Percentiles rank a stretch among this genome's conserved stretches.
phyloP scores from a whole-genome alignment of 2,329 filamentous ascomycete genomes.

The Pyrenophora teres region DNA sequence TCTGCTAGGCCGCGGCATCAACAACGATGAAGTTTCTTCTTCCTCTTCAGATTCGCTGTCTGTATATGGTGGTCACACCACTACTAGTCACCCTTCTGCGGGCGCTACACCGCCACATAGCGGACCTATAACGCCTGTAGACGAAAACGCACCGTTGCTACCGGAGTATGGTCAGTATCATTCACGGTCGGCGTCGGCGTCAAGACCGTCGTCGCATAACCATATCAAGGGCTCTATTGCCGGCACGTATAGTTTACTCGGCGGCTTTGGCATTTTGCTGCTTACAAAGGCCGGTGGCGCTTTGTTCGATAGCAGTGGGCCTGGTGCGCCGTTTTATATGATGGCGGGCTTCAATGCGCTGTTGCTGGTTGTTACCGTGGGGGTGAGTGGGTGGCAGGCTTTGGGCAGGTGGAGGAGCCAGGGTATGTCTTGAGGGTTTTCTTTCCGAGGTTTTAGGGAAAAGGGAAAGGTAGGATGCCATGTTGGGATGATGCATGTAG shows the following conservation, averaged over 20 bases:
- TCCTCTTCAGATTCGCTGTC: slow-evolving; percentile 4
- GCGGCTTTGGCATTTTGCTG: slow-evolving; percentile 85
- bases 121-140: slow-evolving; percentile 32
- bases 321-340: slow-evolving; percentile 87
- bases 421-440: too few species aligned
- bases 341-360: slow-evolving; percentile 86
- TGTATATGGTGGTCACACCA: slow-evolving; percentile 11
- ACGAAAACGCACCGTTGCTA: slow-evolving; percentile 39
- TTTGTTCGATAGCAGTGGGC: slow-evolving; percentile 76
- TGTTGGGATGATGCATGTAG: not conserved
- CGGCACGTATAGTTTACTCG: slow-evolving; percentile 89
- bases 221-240: slow-evolving; percentile 90
- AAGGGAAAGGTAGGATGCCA: not conserved
- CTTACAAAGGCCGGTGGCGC: slow-evolving; percentile 89
- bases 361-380: slow-evolving; percentile 59
- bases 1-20: slow-evolving; percentile 78
- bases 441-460: not conserved
- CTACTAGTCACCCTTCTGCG: slow-evolving; percentile 37
- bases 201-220: slow-evolving; percentile 39
- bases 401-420: slow-evolving; percentile 9
- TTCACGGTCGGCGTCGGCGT: not conserved
- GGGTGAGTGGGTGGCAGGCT: slow-evolving; percentile 21
- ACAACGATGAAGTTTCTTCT: slow-evolving; percentile 52
- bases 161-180: slow-evolving; percentile 15
- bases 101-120: slow-evolving; percentile 42